Base-by-base conservation (phyloP, 164 flowering plant genomes). In the Kingdonia uniflora region DNA sequence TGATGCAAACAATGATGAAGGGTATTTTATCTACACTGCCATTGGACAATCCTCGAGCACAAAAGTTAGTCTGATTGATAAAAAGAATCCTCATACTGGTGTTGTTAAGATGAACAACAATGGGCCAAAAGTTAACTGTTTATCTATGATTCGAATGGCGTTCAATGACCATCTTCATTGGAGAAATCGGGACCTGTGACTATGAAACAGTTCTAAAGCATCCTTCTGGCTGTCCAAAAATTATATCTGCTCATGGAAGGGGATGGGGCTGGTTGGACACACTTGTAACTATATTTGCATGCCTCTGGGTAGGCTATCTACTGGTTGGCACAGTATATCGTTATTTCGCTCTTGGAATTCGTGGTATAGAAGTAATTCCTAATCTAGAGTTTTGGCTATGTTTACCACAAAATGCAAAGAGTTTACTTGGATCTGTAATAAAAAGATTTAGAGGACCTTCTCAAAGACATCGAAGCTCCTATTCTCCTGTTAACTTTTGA, bases 201-300 rank as follows among this genome's bases (percentile, higher is more conserved):
- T 87, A 83, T 70, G 96, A 75, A 62, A 75, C 90, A 5, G 62
- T 35, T 43, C 51, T 91, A 25, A 74, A 61, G 65, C 98, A 91
- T 77, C 98, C 98, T 60, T 65, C 85, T 57, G 98, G 90, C 42
- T 91, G 98, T 84, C 88, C 96, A 4, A 68, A 67, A 24, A 58
- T 78, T 33, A 63, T 71, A 51, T 66, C 80, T 58, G 58, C 66
- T 55, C 74, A 72, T 65, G 77, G 87, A 33, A 49, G 60, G 15
- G 90, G 90, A 59, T 75, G 68, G 90, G 90, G 96, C 45, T 85
- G 85, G 95, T 79, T 91, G 63, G 75, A 80, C 56, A 85, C 80
- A 65, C 57, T 84, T 20, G 37, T 75, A 15, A 62, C 56, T 19
- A 65, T 80, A 96, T 87, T 76, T 19, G 52, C 81, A 38, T 85